phyloP scores from a whole-genome alignment of 164 flowering plant genomes.

The Magnolia changhungtana region DNA sequence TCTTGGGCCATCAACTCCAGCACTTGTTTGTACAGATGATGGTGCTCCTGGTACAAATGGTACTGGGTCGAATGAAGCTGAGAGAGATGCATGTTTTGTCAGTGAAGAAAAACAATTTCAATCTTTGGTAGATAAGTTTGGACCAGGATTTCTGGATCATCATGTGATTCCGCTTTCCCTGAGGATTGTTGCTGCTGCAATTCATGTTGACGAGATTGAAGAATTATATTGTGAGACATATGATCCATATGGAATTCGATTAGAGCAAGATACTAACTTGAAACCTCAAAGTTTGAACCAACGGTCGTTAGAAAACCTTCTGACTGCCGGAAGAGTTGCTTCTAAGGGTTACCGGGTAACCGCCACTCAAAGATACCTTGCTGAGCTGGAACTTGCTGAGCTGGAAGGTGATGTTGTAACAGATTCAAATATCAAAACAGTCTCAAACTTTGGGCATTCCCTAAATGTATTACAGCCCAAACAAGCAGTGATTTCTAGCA shows the following conservation, averaged over 20 bases:
- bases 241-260: slow-evolving; percentile 38
- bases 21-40: slow-evolving; percentile 24
- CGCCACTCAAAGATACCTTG: slow-evolving; percentile 27
- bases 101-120: slow-evolving; percentile 23
- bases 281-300: slow-evolving; percentile 36
- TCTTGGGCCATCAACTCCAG: slow-evolving; percentile 26
- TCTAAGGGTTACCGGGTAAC: slow-evolving; percentile 48
- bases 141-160: slow-evolving; percentile 17
- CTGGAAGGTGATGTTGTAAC: slow-evolving; percentile 21
- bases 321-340: slow-evolving; percentile 34
- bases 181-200: slow-evolving; percentile 66
- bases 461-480: slow-evolving; percentile 2
- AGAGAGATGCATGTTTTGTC: slow-evolving; percentile 19
- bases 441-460: background rate
- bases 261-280: slow-evolving; percentile 45
- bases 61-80: slow-evolving; percentile 27
- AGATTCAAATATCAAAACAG: slow-evolving; percentile 4
- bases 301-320: slow-evolving; percentile 21
- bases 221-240: slow-evolving; percentile 21
- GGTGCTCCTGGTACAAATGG: slow-evolving; percentile 30
- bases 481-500: slow-evolving; percentile 15
- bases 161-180: slow-evolving; percentile 49
- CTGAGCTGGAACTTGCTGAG: slow-evolving; percentile 35
- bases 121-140: slow-evolving; percentile 26
- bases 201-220: slow-evolving; percentile 54